Percentiles rank a stretch among this genome's conserved stretches.
phyloP scores from a whole-genome alignment of 192 early-diverging fungal species.

The Polychytrium aggregatum region DNA sequence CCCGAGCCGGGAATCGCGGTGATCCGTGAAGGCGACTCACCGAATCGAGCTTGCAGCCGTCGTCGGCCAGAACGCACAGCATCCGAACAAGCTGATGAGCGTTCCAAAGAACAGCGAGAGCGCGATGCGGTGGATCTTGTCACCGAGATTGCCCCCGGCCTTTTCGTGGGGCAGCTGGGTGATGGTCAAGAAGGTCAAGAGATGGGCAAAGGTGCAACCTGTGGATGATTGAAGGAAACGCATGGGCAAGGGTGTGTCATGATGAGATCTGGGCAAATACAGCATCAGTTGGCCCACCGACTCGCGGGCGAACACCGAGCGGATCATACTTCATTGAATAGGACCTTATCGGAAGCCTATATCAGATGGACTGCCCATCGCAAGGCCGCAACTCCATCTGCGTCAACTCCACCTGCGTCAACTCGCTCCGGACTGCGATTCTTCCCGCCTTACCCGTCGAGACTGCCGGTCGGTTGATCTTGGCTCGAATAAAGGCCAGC shows the following conservation, averaged over 20 bases:
- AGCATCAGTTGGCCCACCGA: too few species aligned
- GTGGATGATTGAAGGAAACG: background rate
- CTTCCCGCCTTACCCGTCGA: slow-evolving; percentile 23
- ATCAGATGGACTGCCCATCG: background rate
- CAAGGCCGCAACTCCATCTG: too few species aligned
- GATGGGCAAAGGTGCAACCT: slow-evolving; percentile 11
- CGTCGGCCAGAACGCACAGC: slow-evolving; percentile 4
- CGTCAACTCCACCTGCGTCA: too few species aligned
- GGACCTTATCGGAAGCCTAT: background rate
- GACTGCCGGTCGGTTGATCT: slow-evolving; percentile 29
- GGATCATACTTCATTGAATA: too few species aligned
- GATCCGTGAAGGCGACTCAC: too few species aligned
- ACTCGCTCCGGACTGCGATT: background rate
- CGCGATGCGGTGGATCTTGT: slow-evolving; percentile 3
- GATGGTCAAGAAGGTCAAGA: slow-evolving; percentile 12
- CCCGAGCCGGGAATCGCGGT: slow-evolving; percentile 7
- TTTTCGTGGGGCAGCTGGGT: slow-evolving; percentile 8
- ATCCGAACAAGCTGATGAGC: slow-evolving; percentile 9
- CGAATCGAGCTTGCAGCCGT: too few species aligned
- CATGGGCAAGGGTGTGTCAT: too few species aligned
- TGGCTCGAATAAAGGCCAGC: slow-evolving; percentile 43
- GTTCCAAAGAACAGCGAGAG: slow-evolving; percentile 4
- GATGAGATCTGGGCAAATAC: too few species aligned
- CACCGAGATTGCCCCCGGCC: background rate
- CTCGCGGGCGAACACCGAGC: too few species aligned